These are phyloP conservation scores for Vitis amurensis DNA, from an alignment of 164 flowering plant genomes.

Conservation along the genomic window DNA sequence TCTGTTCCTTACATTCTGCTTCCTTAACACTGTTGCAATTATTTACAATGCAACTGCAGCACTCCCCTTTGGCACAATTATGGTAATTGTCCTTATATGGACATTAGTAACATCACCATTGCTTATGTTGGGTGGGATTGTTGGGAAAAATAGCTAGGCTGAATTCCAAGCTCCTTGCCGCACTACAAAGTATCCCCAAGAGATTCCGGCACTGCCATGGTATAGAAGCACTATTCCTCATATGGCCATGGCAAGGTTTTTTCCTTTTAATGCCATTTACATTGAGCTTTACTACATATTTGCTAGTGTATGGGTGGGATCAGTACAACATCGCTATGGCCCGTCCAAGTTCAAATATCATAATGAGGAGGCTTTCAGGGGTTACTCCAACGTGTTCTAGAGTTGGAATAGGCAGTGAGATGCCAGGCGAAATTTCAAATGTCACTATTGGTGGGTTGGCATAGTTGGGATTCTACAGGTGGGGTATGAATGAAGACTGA, in stretches of 20 bases:
- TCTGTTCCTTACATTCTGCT: conserved; percentile 24
- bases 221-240: conserved; percentile 19
- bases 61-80: conserved; percentile 23
- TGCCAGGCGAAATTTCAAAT: too few species aligned
- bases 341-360: too few species aligned
- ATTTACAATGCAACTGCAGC: conserved; percentile 22
- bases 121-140: conserved; percentile 27
- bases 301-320: conserved; percentile 23
- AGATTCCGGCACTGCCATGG: conserved; percentile 29
- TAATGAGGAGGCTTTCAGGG: too few species aligned
- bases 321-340: too few species aligned
- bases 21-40: conserved; percentile 26
- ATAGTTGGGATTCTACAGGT: too few species aligned
- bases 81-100: conserved; percentile 29
- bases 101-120: conserved; percentile 25
- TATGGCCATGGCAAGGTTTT: conserved; percentile 29
- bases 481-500: too few species aligned
- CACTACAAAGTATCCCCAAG: conserved; percentile 29
- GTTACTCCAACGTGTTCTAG: too few species aligned
- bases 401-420: too few species aligned
- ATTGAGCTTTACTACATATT: conserved; percentile 25
- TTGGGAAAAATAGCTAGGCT: conserved; percentile 27
- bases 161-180: conserved; percentile 31
- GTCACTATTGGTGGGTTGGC: too few species aligned
- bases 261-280: conserved; percentile 25